These are phyloP conservation scores for Spongiforma sp. DNA, from an alignment of 1,284 basidiomycete genomes.

Conservation along the genomic window DNA sequence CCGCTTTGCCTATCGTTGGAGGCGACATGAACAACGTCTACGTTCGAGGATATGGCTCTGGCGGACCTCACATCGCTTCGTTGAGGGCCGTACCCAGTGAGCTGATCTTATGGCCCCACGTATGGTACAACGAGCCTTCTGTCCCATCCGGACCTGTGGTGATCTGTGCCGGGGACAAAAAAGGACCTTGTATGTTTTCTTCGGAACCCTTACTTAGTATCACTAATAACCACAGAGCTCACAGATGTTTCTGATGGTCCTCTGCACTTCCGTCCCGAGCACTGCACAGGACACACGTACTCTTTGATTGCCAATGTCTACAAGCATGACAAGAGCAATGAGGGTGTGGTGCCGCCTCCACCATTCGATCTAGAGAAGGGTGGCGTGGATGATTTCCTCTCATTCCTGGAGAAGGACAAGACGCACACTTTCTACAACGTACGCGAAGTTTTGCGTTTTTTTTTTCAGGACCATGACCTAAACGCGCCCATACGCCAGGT, in stretches of 20 bases:
- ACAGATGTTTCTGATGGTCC: conserved; percentile 10
- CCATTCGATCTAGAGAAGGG: background rate
- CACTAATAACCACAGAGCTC: background rate
- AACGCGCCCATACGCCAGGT: conserved; percentile 2
- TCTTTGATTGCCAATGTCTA: conserved; percentile 17
- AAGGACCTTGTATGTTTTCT: conserved; percentile 8
- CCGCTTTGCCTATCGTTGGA: conserved; percentile 15
- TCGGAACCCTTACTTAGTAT: background rate
- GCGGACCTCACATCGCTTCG: conserved; percentile 11
- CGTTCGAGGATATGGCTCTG: conserved; percentile 13
- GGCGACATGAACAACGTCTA: conserved; percentile 17
- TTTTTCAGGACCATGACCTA: background rate
- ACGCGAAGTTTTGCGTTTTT: background rate
- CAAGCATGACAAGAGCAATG: background rate
- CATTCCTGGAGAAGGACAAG: conserved; percentile 8
- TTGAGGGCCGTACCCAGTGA: conserved; percentile 17
- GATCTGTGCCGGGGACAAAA: conserved; percentile 1
- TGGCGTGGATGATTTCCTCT: conserved; percentile 2
- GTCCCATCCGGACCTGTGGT: conserved; percentile 8
- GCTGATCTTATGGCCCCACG: conserved; percentile 18
- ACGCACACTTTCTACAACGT: conserved; percentile 16
- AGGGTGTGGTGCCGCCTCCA: background rate
- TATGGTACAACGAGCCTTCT: conserved; percentile 3
- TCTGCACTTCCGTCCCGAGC: conserved; percentile 13
- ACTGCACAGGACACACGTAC: conserved; percentile 2